Evolutionary conservation across 1,284 basidiomycete species (phyloP).

Genomic region (Apiotrichum veenhuisii): DNA sequence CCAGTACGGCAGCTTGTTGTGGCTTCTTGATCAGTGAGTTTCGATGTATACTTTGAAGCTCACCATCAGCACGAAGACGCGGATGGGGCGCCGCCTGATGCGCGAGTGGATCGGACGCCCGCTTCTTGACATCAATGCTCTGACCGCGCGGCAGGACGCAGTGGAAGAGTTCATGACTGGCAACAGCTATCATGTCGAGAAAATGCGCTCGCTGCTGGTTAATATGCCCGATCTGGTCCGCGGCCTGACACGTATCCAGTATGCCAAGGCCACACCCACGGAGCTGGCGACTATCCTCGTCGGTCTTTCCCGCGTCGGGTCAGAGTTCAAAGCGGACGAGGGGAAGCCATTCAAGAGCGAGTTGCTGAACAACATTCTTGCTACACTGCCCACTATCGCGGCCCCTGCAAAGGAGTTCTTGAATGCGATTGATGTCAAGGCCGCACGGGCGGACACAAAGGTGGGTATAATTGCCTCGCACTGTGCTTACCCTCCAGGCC

Average conservation of each 20-base stretch:
- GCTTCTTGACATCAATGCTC: slow-evolving; percentile 63
- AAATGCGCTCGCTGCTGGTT: slow-evolving; percentile 65
- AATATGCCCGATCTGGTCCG: slow-evolving; percentile 82
- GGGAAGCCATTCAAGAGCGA: slow-evolving; percentile 61
- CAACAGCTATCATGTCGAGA: slow-evolving; percentile 56
- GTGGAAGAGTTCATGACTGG: slow-evolving; percentile 72
- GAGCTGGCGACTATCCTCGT: slow-evolving; percentile 75
- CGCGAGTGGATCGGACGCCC: slow-evolving; percentile 84
- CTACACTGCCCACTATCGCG: slow-evolving; percentile 63
- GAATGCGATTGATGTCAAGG: slow-evolving; percentile 59
- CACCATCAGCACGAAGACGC: slow-evolving; percentile 62
- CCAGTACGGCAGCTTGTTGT: slow-evolving; percentile 72
- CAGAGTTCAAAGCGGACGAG: slow-evolving; percentile 59
- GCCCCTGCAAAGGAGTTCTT: slow-evolving; percentile 60
- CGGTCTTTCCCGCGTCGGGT: slow-evolving; percentile 69
- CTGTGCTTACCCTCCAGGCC: slow-evolving; percentile 37
- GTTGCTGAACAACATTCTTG: slow-evolving; percentile 69
- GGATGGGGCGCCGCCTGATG: slow-evolving; percentile 80
- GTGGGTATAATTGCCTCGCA: not conserved
- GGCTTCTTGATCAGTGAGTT: slow-evolving; percentile 47
- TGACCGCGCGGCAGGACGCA: slow-evolving; percentile 75
- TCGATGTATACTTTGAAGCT: not conserved
- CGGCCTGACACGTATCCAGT: slow-evolving; percentile 83
- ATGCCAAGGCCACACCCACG: slow-evolving; percentile 79
- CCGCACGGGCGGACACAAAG: slow-evolving; percentile 66